Evolutionary conservation across 2,329 filamentous ascomycete genomes (phyloP), one percentile per base, ranked within the genome.

Genomic region (Fusarium sp.): DNA sequence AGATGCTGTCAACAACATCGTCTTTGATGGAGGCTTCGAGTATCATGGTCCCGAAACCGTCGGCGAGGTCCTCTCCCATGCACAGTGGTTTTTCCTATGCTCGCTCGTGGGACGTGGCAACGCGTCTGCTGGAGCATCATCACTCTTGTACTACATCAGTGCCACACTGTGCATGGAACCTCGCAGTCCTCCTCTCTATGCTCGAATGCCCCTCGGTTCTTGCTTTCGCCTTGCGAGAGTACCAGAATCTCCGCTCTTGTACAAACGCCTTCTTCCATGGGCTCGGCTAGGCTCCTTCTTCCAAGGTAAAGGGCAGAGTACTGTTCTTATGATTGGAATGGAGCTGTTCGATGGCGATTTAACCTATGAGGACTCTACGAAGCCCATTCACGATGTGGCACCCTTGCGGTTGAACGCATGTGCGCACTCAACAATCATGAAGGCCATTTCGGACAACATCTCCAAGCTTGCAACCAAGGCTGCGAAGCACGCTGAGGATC

Each of bases 381-480:
- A 45, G 22, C 11, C n/a, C 37, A 61, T 61, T 18, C 37, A 45
- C 5, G 37, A 61, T 11, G 14, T 45, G 58, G 58, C 38, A 18
- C 58, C 24, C 13, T 18, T 45, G 11, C 37, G 58, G 9, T 10
- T 24, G 24, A 18, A 61, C 29, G 37, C 24, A 18, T 61, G 58
- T 11, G 58, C 58, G 2, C n/a, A 45, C 20, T n/a, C 58, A 24
- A 42, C 38, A 20, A 42, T 61, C 18, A 61, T 45, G 58, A 61
- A 34, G 11, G 14, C 18, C n/a, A n/a, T 61, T 31, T 42, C 58
- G 7, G 27, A 61, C 29, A 34, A n/a, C 37, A 61, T 61, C 24
- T 31, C 58, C n/a, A 45, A 42, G 27, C 58, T 61, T 61, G 58
- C 58, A 22, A 34, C 29, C 18, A 61, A 45, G 38, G 58, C 58